A percentile compares a stretch with the other conserved stretches of the same genome.
Conservation (phyloP, 225 moss, liverwort and hornwort species). For the Takakia lepidozioides region DNA sequence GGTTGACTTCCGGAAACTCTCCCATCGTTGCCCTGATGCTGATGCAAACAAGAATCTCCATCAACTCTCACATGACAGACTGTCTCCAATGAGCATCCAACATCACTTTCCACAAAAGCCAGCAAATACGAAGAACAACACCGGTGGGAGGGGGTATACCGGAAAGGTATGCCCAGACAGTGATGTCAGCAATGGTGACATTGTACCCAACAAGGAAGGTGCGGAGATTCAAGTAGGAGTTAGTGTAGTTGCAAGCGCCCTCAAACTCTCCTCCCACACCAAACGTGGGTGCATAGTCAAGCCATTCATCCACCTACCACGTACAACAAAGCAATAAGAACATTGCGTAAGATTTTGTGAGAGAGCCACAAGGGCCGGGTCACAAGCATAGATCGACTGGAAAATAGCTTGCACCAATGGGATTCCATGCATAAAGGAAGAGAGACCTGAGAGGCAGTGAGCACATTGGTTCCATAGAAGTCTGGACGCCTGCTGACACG, state of each 20-base stretch:
- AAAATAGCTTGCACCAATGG: background rate
- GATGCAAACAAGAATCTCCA: conserved; percentile 4
- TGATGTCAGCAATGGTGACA: conserved; percentile 60
- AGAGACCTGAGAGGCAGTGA: conserved; percentile 38
- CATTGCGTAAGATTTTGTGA: background rate
- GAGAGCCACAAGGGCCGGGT: background rate
- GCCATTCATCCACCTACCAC: conserved; percentile 74
- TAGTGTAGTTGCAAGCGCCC: conserved; percentile 50
- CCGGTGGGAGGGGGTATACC: conserved; percentile 18
- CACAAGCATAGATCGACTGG: background rate
- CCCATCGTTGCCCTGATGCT: conserved; percentile 67
- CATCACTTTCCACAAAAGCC: background rate
- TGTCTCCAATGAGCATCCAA: background rate
- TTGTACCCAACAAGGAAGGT: conserved; percentile 80
- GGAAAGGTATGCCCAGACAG: conserved; percentile 49
- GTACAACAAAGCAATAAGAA: background rate
- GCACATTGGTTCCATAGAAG: conserved; percentile 37
- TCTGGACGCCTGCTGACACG: conserved; percentile 37
- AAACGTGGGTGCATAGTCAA: conserved; percentile 55
- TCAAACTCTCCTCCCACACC: conserved; percentile 71
- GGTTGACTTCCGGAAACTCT: conserved; percentile 50
- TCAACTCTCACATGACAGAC: too few species aligned
- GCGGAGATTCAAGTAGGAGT: conserved; percentile 47
- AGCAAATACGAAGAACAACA: background rate
- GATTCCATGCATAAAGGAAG: background rate